Conservation (phyloP, 805 yeast genomes). For the Saccharomycopsis malanga region DNA sequence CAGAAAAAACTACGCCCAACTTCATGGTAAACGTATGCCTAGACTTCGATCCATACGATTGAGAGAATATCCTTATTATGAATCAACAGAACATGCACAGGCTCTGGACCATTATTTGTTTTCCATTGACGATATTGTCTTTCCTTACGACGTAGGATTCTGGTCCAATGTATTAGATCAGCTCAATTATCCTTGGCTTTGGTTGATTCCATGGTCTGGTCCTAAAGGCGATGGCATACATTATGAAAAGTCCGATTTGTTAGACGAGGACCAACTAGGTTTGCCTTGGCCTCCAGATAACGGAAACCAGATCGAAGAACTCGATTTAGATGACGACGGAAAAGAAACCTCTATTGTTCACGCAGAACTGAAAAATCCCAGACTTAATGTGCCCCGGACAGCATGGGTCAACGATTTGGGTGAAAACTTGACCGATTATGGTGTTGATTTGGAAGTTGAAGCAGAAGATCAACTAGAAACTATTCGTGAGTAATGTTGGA, state of each 20-base stretch:
- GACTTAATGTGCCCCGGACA: conserved; percentile 1
- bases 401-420: conserved; percentile 74
- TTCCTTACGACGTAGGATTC: conserved; percentile 77
- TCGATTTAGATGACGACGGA: conserved; percentile 4
- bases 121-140: conserved; percentile 58
- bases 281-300: conserved; percentile 96
- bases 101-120: conserved; percentile 26
- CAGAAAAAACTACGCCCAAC: conserved; percentile 35
- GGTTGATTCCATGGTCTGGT: conserved; percentile 68
- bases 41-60: conserved; percentile 21
- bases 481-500: not conserved
- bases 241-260: conserved; percentile 49
- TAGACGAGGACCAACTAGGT: conserved; percentile 50
- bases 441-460: conserved; percentile 74
- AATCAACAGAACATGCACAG: conserved; percentile 10
- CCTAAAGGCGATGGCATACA: conserved; percentile 55
- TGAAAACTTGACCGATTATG: conserved; percentile 77
- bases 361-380: conserved; percentile 13
- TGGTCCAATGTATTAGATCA: conserved; percentile 44
- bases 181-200: conserved; percentile 54
- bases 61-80: conserved; percentile 10
- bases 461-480: not conserved
- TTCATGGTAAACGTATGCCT: conserved; percentile 20
- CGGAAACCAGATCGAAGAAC: conserved; percentile 29
- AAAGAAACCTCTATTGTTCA: conserved; percentile 14